These are phyloP conservation scores for Ogataea trehaloabstinens DNA, from an alignment of 805 yeast genomes.

Conservation along the genomic window DNA sequence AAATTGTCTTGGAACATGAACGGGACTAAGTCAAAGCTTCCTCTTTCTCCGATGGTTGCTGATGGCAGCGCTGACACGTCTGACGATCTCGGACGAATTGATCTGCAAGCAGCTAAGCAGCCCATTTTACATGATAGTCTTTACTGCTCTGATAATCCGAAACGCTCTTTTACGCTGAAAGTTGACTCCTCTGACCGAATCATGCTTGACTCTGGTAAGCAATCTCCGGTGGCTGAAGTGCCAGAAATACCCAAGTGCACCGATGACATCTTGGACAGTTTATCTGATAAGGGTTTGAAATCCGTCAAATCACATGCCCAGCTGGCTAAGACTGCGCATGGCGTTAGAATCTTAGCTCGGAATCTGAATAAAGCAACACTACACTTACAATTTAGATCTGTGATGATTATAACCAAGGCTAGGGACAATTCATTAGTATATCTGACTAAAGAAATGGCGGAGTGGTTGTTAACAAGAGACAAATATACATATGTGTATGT, in stretches of 20 bases:
- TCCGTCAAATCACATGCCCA: constrained; percentile 69
- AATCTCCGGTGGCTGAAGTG: constrained; percentile 1
- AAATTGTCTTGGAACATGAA: too few relatives aligned
- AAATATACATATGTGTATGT: constrained; percentile 52
- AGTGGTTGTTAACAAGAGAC: constrained; percentile 58
- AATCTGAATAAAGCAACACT: constrained; percentile 70
- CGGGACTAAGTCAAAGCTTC: too few relatives aligned
- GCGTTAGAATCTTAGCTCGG: constrained; percentile 72
- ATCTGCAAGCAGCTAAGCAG: constrained; percentile 24
- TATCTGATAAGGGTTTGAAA: constrained; percentile 43
- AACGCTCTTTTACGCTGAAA: constrained; percentile 18
- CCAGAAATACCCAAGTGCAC: constrained; percentile 10
- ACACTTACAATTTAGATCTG: constrained; percentile 63
- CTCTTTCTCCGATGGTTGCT: too few relatives aligned
- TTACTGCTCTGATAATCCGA: constrained; percentile 26
- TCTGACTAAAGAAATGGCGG: constrained; percentile 75
- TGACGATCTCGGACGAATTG: constrained; percentile 3
- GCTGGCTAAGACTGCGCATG: constrained; percentile 77
- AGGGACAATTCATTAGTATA: constrained; percentile 76
- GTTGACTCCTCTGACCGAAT: constrained; percentile 16
- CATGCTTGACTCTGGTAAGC: constrained; percentile 7
- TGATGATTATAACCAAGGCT: constrained; percentile 87
- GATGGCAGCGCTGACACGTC: too few relatives aligned
- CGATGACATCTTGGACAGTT: constrained; percentile 17
- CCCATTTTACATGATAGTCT: constrained; percentile 30